Base-by-base conservation (phyloP, 805 yeast species). In the Candida manassasensis region DNA sequence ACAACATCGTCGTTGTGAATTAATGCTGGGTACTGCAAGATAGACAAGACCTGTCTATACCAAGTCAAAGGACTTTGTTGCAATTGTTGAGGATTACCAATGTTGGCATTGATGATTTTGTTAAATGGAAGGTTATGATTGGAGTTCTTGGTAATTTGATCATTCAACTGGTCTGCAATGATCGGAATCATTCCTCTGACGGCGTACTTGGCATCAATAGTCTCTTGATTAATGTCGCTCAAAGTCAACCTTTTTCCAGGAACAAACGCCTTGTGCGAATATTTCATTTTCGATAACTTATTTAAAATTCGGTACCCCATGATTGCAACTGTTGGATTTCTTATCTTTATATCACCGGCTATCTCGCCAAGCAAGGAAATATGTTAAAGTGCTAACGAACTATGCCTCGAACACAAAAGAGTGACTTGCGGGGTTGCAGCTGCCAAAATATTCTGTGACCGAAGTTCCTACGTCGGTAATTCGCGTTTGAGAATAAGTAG, bases 1-100 rank as follows among this genome's bases (percentile, higher is more conserved):
- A 14, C 27, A 1, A 55, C 38, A 10, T 49, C 34, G 4, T 59
- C 52, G 15, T 69, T 52, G 19, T 46, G 42, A 28, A 89, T 48
- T 34, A 89, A 59, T 19, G 70, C 75, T 1, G 98, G 97, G 57
- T 85, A 83, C 62, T 93, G 96, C 48, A 90, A 63, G 29, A 89
- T 59, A 0, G 97, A 77, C 40, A 90, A 66, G 3, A 89, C 95
- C 56, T 89, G 95, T 50, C 99, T 75, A 61, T 87, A 89, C 68
- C 93, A 93, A n/a, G 95, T 85, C 49, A 93, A 69, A 1, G 99
- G 98, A 51, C 80, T 74, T 60, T 93, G 99, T 48, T 87, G 90
- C 54, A 93, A 71, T 57, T 90, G 97, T 61, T 93, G 99, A 2
- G 99, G 99, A 57, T 93, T 93, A 19, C 99, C 99, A 43, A 93